These are phyloP conservation scores for Fusarium coffeatum DNA, from an alignment of 2,329 filamentous ascomycete species.

Conservation along the genomic window DNA sequence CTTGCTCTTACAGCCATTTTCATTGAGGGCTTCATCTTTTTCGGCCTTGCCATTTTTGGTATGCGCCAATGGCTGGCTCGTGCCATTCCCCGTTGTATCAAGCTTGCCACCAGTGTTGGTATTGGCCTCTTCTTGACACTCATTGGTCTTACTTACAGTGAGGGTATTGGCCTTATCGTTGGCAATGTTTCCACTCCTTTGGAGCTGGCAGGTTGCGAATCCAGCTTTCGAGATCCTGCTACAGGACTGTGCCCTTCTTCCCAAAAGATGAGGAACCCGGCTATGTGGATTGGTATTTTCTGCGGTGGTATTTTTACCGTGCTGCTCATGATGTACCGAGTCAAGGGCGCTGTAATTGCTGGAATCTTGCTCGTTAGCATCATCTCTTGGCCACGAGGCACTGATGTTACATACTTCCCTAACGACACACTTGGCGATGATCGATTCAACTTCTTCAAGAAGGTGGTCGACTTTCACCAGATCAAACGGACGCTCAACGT, in stretches of 20 bases:
- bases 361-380: constrained; percentile 87
- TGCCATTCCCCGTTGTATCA: constrained; percentile 85
- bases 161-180: constrained; percentile 83
- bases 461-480: constrained; percentile 85
- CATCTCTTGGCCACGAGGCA: constrained; percentile 86
- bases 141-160: constrained; percentile 81
- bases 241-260: constrained; percentile 66
- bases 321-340: constrained; percentile 83
- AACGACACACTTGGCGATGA: constrained; percentile 75
- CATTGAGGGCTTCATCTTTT: constrained; percentile 87
- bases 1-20: constrained; percentile 88
- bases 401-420: constrained; percentile 84
- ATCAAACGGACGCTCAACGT: constrained; percentile 77
- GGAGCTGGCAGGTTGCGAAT: constrained; percentile 77
- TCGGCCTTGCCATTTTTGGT: constrained; percentile 81
- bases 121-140: constrained; percentile 86
- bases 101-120: constrained; percentile 85
- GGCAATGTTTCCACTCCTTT: constrained; percentile 76
- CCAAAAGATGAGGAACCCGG: constrained; percentile 83
- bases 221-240: constrained; percentile 48
- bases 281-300: constrained; percentile 91
- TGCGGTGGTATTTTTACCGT: constrained; percentile 84
- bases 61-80: constrained; percentile 90
- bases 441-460: constrained; percentile 86
- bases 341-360: constrained; percentile 87